Evolutionary conservation across 768 basidiomycete species (phyloP).

Genomic region (Podaxis rugospora): DNA sequence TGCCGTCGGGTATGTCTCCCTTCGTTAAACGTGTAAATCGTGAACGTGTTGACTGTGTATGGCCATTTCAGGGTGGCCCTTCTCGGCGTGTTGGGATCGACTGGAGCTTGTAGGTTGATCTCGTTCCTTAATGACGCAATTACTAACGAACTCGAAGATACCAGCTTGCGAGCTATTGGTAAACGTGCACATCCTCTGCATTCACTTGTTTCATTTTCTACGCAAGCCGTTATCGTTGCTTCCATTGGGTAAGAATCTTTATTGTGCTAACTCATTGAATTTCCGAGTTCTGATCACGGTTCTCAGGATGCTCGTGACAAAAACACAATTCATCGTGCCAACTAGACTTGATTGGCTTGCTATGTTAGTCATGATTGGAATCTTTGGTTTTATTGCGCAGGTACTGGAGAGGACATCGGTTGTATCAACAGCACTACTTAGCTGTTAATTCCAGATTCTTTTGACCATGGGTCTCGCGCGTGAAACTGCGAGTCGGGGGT

Average conservation of each 20-base stretch:
- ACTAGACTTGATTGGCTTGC: slow-evolving; percentile 35
- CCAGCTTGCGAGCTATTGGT: slow-evolving; percentile 54
- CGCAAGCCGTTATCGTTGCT: slow-evolving; percentile 40
- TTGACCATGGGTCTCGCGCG: slow-evolving; percentile 48
- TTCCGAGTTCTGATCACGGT: not conserved
- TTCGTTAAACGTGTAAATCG: not conserved
- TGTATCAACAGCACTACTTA: not conserved
- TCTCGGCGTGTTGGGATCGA: slow-evolving; percentile 59
- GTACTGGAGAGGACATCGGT: slow-evolving; percentile 13
- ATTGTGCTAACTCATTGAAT: not conserved
- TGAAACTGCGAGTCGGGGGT: slow-evolving; percentile 60
- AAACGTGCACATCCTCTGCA: slow-evolving; percentile 70
- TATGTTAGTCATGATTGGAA: slow-evolving; percentile 40
- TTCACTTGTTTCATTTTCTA: slow-evolving; percentile 58
- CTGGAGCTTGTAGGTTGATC: slow-evolving; percentile 58
- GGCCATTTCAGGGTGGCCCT: slow-evolving; percentile 45
- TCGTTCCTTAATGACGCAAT: not conserved
- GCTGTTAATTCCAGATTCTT: slow-evolving; percentile 6
- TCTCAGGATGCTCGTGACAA: slow-evolving; percentile 36
- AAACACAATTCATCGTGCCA: slow-evolving; percentile 37
- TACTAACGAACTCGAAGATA: slow-evolving; percentile 20
- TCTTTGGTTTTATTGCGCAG: slow-evolving; percentile 47
- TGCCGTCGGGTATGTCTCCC: slow-evolving; percentile 48
- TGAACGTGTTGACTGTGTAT: not conserved
- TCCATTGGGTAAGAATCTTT: slow-evolving; percentile 24